Percentiles rank a stretch among this genome's conserved stretches.
Evolutionary conservation across 2,329 filamentous ascomycete genomes (phyloP).

Genomic region (Grosmannia serpens): DNA sequence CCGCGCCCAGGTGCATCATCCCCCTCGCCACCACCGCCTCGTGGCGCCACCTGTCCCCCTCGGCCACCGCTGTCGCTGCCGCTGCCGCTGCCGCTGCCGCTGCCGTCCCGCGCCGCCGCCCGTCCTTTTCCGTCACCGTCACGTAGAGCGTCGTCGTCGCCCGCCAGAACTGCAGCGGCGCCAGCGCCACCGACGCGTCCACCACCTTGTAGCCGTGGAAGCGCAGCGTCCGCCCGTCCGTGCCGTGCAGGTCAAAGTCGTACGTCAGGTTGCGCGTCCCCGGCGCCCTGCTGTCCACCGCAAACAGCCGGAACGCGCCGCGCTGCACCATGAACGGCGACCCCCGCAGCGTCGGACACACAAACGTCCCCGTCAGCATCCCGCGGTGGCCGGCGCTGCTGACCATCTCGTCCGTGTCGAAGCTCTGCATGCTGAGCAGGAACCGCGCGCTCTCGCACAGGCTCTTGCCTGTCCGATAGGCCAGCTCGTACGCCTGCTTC

Average conservation of each 20-base stretch:
- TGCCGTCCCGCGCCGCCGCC: slow-evolving; percentile 3
- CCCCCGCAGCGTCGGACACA: slow-evolving; percentile 40
- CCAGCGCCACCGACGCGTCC: slow-evolving; percentile 46
- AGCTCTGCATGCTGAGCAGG: slow-evolving; percentile 46
- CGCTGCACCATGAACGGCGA: slow-evolving; percentile 50
- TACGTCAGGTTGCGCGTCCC: slow-evolving; percentile 50
- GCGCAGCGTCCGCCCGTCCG: slow-evolving; percentile 38
- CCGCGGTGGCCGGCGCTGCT: slow-evolving; percentile 36
- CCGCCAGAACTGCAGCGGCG: slow-evolving; percentile 45
- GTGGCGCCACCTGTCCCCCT: slow-evolving; percentile 27
- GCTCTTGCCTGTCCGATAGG: slow-evolving; percentile 39
- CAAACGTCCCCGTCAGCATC: slow-evolving; percentile 47
- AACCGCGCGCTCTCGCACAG: slow-evolving; percentile 44
- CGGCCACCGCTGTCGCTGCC: slow-evolving; percentile 14
- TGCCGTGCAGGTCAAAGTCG: slow-evolving; percentile 47
- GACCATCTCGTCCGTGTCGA: slow-evolving; percentile 37
- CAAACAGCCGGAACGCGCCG: slow-evolving; percentile 47
- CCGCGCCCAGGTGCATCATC: slow-evolving; percentile 42
- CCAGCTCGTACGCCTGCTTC: slow-evolving; percentile 39
- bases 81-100: slow-evolving; percentile 9
- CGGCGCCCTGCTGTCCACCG: slow-evolving; percentile 37
- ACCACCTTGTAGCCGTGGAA: slow-evolving; percentile 54
- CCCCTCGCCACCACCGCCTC: slow-evolving; percentile 43
- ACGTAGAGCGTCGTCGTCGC: slow-evolving; percentile 53
- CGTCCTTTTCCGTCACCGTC: slow-evolving; percentile 34